Base-by-base conservation (phyloP, 305 asterid genomes). In the Withania somnifera region DNA sequence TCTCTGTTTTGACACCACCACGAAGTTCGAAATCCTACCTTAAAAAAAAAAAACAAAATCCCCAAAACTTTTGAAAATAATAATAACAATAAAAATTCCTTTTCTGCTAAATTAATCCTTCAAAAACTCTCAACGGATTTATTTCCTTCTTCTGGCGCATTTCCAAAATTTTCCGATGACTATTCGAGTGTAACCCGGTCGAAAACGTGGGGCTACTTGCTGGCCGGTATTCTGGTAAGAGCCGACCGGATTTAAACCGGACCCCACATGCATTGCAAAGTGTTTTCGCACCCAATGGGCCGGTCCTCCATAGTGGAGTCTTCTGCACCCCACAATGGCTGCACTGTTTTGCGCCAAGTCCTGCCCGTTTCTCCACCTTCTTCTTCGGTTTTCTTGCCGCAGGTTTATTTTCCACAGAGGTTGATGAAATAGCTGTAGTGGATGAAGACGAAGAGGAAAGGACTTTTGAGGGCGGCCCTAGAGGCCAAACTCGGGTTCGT, bases 281-380 rank as follows among this genome's bases (percentile, higher is more conserved):
- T 7, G 98, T 93, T 81, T 95, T 95, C 34, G 93, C 85, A 2
- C 98, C 98, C 1, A 85, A 84, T 7, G 98, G 97, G 0, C 99
- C 98, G 60, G 97, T 93, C 84, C 98, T 85, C 99, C 99, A 94
- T 89, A 92, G 94, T 24, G 99, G 99, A 6, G 98, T 94, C 88
- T 92, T 92, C 6, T 92, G 93, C 26, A 91, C 97, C 40, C 94
- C 94, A 85, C 98, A 95, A 66, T 95, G 99, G 87, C 87, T 89
- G 89, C 98, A 94, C 86, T 92, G 87, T 19, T 67, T 67, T 10
- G 51, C 52, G 28, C 77, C 30, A 34, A n/a, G n/a, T 38, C 10
- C 83, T 93, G 80, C 58, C 78, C 82, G 47, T 63, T 60, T 53
- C 85, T 32, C 75, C 83, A 61, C 52, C 83, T 83, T 88, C 77